Conservation (phyloP, 1,284 basidiomycete genomes). For the Mycosarcoma mackinlayi region DNA sequence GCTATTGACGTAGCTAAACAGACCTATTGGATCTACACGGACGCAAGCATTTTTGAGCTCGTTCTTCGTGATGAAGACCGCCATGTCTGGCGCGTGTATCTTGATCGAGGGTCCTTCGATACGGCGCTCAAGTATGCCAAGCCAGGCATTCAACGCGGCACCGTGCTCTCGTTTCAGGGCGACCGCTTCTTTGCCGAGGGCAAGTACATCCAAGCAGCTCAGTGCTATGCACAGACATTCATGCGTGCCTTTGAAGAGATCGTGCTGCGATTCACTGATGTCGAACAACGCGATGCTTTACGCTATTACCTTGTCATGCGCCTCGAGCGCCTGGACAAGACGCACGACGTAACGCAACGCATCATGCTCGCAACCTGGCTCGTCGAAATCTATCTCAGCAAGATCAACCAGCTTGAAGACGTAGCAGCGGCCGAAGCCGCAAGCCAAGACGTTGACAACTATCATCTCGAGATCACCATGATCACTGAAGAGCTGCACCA, state of each 20-base stretch:
- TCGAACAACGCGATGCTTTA: constrained; percentile 88
- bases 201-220: constrained; percentile 88
- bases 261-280: constrained; percentile 87
- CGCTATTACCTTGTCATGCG: constrained; percentile 89
- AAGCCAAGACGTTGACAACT: constrained; percentile 85
- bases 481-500: constrained; percentile 91
- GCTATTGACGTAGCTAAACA: constrained; percentile 80
- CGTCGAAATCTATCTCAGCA: constrained; percentile 94
- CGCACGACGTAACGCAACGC: constrained; percentile 82
- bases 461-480: constrained; percentile 82
- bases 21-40: constrained; percentile 95
- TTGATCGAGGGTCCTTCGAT: constrained; percentile 82
- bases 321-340: constrained; percentile 82
- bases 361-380: constrained; percentile 99
- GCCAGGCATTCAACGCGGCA: constrained; percentile 84
- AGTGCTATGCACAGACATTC: constrained; percentile 79
- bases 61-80: constrained; percentile 87
- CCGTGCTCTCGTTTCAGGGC: constrained; percentile 85
- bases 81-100: constrained; percentile 92
- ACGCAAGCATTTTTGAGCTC: constrained; percentile 88
- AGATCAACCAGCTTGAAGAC: constrained; percentile 96
- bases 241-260: constrained; percentile 90
- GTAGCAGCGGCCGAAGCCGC: constrained; percentile 78
- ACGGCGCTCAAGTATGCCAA: constrained; percentile 83
- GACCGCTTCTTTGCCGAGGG: constrained; percentile 83